A percentile compares a stretch with the other conserved stretches of the same genome.
Conservation (phyloP, 306 rosid species). For the Lathyrus aphaca region DNA sequence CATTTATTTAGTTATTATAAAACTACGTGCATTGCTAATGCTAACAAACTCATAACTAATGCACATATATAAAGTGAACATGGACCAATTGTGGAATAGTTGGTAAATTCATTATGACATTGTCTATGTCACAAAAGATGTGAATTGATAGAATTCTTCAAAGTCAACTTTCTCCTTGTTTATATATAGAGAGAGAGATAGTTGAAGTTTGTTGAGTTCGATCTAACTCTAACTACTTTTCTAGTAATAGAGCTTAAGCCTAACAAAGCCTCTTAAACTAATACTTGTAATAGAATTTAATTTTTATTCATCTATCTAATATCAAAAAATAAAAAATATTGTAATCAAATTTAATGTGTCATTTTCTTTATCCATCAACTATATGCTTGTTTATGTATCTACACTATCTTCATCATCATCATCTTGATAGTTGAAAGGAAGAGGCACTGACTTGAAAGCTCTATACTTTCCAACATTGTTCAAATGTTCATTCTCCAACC, state of each 20-base stretch:
- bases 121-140: not conserved
- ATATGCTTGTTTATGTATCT: not conserved
- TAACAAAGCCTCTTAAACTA: too few species aligned
- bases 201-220: too few species aligned
- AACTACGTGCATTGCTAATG: not conserved
- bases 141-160: too few species aligned
- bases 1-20: not conserved
- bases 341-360: too few species aligned
- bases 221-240: too few species aligned
- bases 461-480: conserved; percentile 79
- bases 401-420: conserved; percentile 26
- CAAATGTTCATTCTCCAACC: conserved; percentile 47
- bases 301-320: too few species aligned
- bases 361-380: too few species aligned
- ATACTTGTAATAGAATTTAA: too few species aligned
- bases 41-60: not conserved
- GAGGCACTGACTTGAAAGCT: conserved; percentile 77
- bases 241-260: too few species aligned
- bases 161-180: too few species aligned
- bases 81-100: not conserved
- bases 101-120: not conserved
- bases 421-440: conserved; percentile 62
- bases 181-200: too few species aligned
- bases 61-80: not conserved
- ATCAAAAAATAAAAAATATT: too few species aligned